These are phyloP conservation scores for Claviceps citrina DNA, from an alignment of 2,329 filamentous ascomycete genomes.

Conservation along the genomic window DNA sequence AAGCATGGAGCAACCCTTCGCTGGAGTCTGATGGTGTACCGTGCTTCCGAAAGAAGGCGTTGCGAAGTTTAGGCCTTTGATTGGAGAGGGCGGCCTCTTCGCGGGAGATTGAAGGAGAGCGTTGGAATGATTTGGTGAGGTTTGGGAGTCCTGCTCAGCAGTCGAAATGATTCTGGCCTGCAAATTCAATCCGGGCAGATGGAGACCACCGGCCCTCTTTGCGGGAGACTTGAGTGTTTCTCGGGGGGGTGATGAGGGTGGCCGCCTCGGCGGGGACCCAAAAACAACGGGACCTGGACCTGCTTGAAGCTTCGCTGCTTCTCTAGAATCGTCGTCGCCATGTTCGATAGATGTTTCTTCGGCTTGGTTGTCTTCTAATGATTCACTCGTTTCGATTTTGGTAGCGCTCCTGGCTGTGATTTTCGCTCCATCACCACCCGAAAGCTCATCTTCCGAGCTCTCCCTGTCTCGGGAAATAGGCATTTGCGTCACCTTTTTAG, in stretches of 20 bases:
- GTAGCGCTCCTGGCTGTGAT: neutral
- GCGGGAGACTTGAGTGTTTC: constrained; percentile 42
- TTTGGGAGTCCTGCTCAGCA: constrained; percentile 8
- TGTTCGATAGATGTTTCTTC: constrained; percentile 4
- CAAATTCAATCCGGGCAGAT: constrained; percentile 19
- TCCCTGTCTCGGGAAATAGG: constrained; percentile 28
- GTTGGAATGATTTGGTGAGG: constrained; percentile 22
- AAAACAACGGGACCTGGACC: constrained; percentile 15
- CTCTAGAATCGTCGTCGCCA: constrained; percentile 6
- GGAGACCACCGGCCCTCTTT: constrained; percentile 23
- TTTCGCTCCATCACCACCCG: constrained; percentile 26
- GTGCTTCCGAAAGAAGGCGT: constrained; percentile 11
- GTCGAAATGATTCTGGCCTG: constrained; percentile 10
- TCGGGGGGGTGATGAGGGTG: constrained; percentile 35
- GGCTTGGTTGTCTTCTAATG: neutral
- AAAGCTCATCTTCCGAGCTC: constrained; percentile 44
- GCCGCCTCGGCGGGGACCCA: constrained; percentile 40
- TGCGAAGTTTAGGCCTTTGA: constrained; percentile 22
- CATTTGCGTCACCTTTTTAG: constrained; percentile 49
- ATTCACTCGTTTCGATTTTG: constrained; percentile 9
- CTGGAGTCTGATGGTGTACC: constrained; percentile 21
- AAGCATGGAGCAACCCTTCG: constrained; percentile 30
- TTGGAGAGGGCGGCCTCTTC: constrained; percentile 32
- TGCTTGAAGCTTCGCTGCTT: constrained; percentile 3
- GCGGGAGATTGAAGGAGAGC: constrained; percentile 33